phyloP scores from a whole-genome alignment of 2,329 filamentous ascomycete genomes.

The Calonectria honghensis region DNA sequence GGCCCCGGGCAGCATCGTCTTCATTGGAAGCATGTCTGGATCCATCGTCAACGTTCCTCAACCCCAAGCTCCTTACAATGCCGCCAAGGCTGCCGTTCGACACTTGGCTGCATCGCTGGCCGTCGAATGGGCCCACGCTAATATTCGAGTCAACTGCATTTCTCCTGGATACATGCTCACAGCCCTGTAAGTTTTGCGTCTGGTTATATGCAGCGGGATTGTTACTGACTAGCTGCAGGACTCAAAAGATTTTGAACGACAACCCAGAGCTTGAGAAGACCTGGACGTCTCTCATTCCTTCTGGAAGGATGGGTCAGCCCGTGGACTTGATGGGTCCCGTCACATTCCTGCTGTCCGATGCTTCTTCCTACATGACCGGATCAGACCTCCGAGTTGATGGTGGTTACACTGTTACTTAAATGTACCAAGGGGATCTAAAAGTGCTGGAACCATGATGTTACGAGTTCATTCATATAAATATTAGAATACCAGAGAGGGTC shows the following conservation, averaged over 20 bases:
- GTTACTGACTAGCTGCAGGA: slow-evolving; percentile 68
- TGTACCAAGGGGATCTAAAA: not conserved
- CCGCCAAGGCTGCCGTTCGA: slow-evolving; percentile 91
- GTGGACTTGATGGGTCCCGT: slow-evolving; percentile 96
- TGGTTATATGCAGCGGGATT: not conserved
- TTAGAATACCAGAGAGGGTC: not conserved
- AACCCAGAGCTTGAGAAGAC: slow-evolving; percentile 93
- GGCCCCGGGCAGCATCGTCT: slow-evolving; percentile 87
- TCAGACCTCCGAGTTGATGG: slow-evolving; percentile 89
- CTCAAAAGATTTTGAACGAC: slow-evolving; percentile 94
- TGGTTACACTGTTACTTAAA: slow-evolving; percentile 86
- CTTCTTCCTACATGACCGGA: slow-evolving; percentile 81
- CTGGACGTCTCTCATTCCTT: slow-evolving; percentile 93
- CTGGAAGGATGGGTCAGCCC: slow-evolving; percentile 93
- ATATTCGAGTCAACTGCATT: slow-evolving; percentile 96
- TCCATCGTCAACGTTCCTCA: slow-evolving; percentile 96
- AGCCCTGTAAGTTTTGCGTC: slow-evolving; percentile 79
- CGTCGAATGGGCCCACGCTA: slow-evolving; percentile 92
- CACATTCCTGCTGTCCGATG: slow-evolving; percentile 88
- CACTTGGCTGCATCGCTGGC: slow-evolving; percentile 91
- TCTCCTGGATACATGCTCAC: slow-evolving; percentile 98
- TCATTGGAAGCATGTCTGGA: slow-evolving; percentile 96
- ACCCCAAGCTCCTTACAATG: slow-evolving; percentile 94
- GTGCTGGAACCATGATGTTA: not conserved
- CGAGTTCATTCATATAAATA: not conserved